phyloP scores from a whole-genome alignment of 441 rosid genomes.

The Euphorbia celastroides region DNA sequence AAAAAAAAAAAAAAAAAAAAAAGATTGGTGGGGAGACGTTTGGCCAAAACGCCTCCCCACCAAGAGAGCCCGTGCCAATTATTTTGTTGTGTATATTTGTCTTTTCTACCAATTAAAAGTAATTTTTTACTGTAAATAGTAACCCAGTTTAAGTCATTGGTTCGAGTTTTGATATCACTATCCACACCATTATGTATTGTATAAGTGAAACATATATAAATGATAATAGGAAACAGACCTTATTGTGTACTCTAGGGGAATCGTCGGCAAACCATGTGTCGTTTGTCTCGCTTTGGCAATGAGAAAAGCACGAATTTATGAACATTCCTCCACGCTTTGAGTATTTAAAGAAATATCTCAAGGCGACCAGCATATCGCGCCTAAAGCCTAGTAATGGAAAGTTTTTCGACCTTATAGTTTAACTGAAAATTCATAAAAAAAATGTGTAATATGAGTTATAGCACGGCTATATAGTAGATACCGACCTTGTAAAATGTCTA shows the following conservation, averaged over 20 bases:
- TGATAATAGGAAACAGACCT: conserved; percentile 56
- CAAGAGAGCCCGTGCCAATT: too few relatives aligned
- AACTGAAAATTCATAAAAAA: background rate
- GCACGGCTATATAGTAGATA: background rate
- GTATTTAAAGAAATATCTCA: conserved; percentile 38
- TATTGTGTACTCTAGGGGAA: conserved; percentile 65
- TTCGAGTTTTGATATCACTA: too few relatives aligned
- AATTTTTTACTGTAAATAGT: too few relatives aligned
- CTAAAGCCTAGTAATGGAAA: conserved; percentile 55
- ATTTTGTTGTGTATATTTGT: too few relatives aligned
- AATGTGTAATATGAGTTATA: background rate
- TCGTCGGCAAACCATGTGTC: conserved; percentile 84
- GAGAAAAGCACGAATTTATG: conserved; percentile 94
- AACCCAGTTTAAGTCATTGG: too few relatives aligned
- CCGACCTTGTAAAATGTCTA: conserved; percentile 67
- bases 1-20: too few relatives aligned
- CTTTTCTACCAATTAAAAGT: too few relatives aligned
- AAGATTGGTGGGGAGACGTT: too few relatives aligned
- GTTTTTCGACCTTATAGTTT: background rate
- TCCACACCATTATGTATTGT: too few relatives aligned
- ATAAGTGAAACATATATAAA: too few relatives aligned
- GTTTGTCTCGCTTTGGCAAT: conserved; percentile 89
- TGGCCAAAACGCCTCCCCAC: too few relatives aligned
- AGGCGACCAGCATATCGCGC: conserved; percentile 59
- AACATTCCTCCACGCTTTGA: conserved; percentile 65